phyloP scores from a whole-genome alignment of 306 rosid genomes.

The Styphnolobium japonicum region DNA sequence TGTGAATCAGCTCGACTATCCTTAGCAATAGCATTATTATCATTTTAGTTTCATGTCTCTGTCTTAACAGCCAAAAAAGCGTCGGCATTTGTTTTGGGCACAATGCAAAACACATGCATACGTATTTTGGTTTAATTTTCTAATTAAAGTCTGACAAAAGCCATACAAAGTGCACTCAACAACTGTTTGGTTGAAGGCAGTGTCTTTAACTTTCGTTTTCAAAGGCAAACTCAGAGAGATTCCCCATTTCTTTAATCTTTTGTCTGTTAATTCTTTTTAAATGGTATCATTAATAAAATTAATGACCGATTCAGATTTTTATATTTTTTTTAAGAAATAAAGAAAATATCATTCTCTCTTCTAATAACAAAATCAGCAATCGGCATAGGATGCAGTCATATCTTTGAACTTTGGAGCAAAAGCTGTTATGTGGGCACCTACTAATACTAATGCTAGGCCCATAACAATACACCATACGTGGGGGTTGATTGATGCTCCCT shows the following conservation, averaged over 20 bases:
- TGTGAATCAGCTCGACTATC: too few relatives aligned
- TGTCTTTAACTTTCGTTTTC: slow-evolving; percentile 25
- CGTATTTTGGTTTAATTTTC: background rate
- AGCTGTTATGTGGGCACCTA: background rate
- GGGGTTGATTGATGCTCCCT: slow-evolving; percentile 17
- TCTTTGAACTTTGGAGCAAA: background rate
- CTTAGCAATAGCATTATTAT: too few relatives aligned
- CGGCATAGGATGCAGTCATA: background rate
- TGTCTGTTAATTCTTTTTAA: background rate
- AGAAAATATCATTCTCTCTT: background rate
- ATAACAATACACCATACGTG: slow-evolving; percentile 4
- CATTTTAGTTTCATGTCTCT: slow-evolving; percentile 22
- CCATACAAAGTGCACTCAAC: slow-evolving; percentile 21
- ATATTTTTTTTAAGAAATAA: background rate
- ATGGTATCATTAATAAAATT: background rate
- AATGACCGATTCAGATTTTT: background rate
- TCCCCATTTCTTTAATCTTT: slow-evolving; percentile 13
- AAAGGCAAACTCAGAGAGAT: slow-evolving; percentile 24
- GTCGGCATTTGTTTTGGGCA: slow-evolving; percentile 29
- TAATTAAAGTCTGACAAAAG: background rate
- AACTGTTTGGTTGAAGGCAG: slow-evolving; percentile 27
- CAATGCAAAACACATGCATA: background rate
- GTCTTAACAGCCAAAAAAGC: slow-evolving; percentile 33
- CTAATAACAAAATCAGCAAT: background rate
- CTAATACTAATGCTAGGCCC: background rate